phyloP scores from a whole-genome alignment of 2,329 filamentous ascomycete genomes.

The Paraphaeosphaeria minitans region DNA sequence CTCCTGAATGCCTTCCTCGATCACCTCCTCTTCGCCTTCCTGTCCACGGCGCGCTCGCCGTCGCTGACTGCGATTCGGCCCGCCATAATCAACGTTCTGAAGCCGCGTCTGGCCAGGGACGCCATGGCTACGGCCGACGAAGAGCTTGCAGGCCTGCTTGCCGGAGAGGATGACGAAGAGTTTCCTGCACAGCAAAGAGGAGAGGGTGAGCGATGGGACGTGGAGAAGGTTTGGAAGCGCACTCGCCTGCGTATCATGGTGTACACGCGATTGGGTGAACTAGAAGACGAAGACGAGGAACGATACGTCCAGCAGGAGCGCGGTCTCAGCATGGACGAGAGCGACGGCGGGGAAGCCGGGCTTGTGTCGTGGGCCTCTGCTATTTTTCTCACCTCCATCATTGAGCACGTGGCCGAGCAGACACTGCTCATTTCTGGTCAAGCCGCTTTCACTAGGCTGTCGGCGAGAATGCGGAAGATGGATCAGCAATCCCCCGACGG shows the following conservation, averaged over 20 bases:
- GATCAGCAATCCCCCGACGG: slow-evolving; percentile 46
- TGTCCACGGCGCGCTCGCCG: slow-evolving; percentile 80
- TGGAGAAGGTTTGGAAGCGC: slow-evolving; percentile 93
- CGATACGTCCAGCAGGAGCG: slow-evolving; percentile 79
- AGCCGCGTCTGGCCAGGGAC: slow-evolving; percentile 84
- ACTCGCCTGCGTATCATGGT: slow-evolving; percentile 96
- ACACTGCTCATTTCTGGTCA: slow-evolving; percentile 85
- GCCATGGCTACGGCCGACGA: slow-evolving; percentile 83
- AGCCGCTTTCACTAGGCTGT: slow-evolving; percentile 72
- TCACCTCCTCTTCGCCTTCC: slow-evolving; percentile 87
- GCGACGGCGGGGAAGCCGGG: slow-evolving; percentile 45
- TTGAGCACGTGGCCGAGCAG: slow-evolving; percentile 93
- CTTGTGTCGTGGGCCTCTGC: slow-evolving; percentile 86
- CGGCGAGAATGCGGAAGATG: slow-evolving; percentile 48
- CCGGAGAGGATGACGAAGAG: slow-evolving; percentile 67
- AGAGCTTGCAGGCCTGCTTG: slow-evolving; percentile 85
- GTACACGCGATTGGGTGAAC: slow-evolving; percentile 91
- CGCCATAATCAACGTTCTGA: slow-evolving; percentile 84
- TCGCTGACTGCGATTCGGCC: slow-evolving; percentile 75
- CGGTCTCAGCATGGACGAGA: slow-evolving; percentile 61
- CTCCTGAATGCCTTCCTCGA: slow-evolving; percentile 93
- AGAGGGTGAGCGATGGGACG: slow-evolving; percentile 71
- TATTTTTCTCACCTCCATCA: slow-evolving; percentile 92
- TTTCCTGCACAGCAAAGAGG: slow-evolving; percentile 34
- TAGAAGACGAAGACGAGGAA: slow-evolving; percentile 98